These are phyloP conservation scores for Phytophthora megakarya DNA, from an alignment of 352 stramenopile species.

Conservation along the genomic window DNA sequence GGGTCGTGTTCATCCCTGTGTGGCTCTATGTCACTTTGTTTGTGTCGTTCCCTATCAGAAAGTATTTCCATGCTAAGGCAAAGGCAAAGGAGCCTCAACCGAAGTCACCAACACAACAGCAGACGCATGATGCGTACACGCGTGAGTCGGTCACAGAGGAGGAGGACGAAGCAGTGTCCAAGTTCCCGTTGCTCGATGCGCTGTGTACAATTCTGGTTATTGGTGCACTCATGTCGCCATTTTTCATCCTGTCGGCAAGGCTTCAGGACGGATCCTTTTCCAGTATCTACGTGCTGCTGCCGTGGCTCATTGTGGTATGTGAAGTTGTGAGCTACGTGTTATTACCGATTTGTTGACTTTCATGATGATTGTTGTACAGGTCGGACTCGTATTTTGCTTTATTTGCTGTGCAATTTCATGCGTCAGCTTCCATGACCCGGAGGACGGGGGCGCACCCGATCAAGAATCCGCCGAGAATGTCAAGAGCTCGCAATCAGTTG, in stretches of 20 bases:
- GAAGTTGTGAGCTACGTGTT: background rate
- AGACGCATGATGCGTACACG: slow-evolving; percentile 74
- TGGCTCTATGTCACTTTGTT: slow-evolving; percentile 80
- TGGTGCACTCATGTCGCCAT: slow-evolving; percentile 66
- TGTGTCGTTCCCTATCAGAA: slow-evolving; percentile 52
- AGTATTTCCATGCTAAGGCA: slow-evolving; percentile 54
- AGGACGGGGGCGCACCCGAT: slow-evolving; percentile 36
- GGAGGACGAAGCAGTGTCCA: slow-evolving; percentile 55
- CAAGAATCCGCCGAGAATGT: slow-evolving; percentile 40
- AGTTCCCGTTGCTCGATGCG: slow-evolving; percentile 61
- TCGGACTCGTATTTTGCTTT: slow-evolving; percentile 74
- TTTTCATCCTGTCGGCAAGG: slow-evolving; percentile 79
- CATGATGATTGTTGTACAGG: slow-evolving; percentile 32
- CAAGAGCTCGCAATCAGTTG: slow-evolving; percentile 44
- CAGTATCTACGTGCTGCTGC: slow-evolving; percentile 79
- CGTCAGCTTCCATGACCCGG: slow-evolving; percentile 53
- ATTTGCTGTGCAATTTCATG: slow-evolving; percentile 81
- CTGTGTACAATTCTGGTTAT: slow-evolving; percentile 62
- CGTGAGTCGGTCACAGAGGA: slow-evolving; percentile 70
- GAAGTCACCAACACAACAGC: slow-evolving; percentile 38
- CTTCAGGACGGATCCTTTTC: slow-evolving; percentile 77
- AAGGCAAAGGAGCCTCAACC: slow-evolving; percentile 46
- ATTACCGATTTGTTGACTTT: background rate
- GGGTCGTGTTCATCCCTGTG: slow-evolving; percentile 78
- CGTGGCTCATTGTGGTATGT: slow-evolving; percentile 83